phyloP scores from a whole-genome alignment of 768 basidiomycete species.

The Lactifluus volemus region DNA sequence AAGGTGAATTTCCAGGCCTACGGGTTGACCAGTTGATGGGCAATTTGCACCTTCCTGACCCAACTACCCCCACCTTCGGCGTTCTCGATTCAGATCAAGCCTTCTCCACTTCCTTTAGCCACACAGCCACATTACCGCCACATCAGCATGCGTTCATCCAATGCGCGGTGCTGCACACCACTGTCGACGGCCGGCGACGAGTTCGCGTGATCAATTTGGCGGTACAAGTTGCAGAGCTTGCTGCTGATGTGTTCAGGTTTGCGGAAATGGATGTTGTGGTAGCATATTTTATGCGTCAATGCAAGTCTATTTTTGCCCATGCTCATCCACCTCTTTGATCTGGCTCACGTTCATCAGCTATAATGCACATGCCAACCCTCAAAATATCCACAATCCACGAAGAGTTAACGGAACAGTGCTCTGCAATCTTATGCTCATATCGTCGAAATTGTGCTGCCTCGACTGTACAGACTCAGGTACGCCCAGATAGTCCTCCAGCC shows the following conservation, averaged over 20 bases:
- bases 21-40: slow-evolving; percentile 59
- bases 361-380: slow-evolving; percentile 50
- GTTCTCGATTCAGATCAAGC: slow-evolving; percentile 76
- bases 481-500: slow-evolving; percentile 13
- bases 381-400: slow-evolving; percentile 73
- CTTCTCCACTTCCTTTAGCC: slow-evolving; percentile 65
- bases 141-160: slow-evolving; percentile 74
- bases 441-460: slow-evolving; percentile 80
- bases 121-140: slow-evolving; percentile 59
- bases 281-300: slow-evolving; percentile 64
- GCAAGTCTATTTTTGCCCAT: slow-evolving; percentile 35
- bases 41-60: slow-evolving; percentile 56
- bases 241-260: slow-evolving; percentile 85
- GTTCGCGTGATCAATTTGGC: slow-evolving; percentile 86
- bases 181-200: slow-evolving; percentile 61
- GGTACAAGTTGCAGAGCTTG: slow-evolving; percentile 68
- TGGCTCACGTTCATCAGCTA: slow-evolving; percentile 39
- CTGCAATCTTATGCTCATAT: slow-evolving; percentile 76
- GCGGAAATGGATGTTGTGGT: slow-evolving; percentile 87
- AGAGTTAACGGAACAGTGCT: slow-evolving; percentile 74
- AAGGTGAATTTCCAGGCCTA: slow-evolving; percentile 38
- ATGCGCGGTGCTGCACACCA: slow-evolving; percentile 83
- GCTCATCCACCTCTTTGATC: background rate
- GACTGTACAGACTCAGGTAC: slow-evolving; percentile 69
- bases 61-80: slow-evolving; percentile 73